Conservation (phyloP, 768 basidiomycete species). For the Russula dissimulans region DNA sequence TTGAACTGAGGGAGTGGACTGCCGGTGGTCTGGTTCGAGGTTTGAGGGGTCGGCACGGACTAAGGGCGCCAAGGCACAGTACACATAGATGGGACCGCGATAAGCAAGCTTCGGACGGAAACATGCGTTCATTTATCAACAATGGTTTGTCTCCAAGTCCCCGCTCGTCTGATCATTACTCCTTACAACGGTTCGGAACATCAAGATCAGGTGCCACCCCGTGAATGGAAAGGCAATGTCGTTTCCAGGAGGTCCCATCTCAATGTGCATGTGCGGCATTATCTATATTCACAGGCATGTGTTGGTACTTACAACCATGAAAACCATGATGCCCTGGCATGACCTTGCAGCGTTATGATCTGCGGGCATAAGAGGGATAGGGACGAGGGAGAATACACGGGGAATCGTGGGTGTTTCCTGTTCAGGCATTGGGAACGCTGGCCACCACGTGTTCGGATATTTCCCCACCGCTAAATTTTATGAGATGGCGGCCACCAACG, state of each 20-base stretch:
- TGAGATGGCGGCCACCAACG: background rate
- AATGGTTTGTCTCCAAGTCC: background rate
- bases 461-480: no score
- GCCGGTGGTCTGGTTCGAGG: background rate
- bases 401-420: no score
- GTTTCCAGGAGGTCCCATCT: background rate
- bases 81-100: background rate
- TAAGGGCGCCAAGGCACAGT: background rate
- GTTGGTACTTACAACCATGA: background rate
- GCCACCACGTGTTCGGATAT: background rate
- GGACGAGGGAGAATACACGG: background rate
- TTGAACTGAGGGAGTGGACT: background rate
- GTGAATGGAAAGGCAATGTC: background rate
- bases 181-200: background rate
- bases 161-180: background rate
- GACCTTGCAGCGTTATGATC: background rate
- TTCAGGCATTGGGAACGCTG: no score
- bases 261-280: background rate
- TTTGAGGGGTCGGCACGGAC: background rate
- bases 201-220: background rate
- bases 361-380: background rate
- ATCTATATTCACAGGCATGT: background rate
- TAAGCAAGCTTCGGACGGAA: background rate
- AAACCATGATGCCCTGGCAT: background rate
- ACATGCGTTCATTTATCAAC: background rate